Evolutionary conservation across 2,329 filamentous ascomycete genomes (phyloP).

Genomic region (Pseudonectria buxi): DNA sequence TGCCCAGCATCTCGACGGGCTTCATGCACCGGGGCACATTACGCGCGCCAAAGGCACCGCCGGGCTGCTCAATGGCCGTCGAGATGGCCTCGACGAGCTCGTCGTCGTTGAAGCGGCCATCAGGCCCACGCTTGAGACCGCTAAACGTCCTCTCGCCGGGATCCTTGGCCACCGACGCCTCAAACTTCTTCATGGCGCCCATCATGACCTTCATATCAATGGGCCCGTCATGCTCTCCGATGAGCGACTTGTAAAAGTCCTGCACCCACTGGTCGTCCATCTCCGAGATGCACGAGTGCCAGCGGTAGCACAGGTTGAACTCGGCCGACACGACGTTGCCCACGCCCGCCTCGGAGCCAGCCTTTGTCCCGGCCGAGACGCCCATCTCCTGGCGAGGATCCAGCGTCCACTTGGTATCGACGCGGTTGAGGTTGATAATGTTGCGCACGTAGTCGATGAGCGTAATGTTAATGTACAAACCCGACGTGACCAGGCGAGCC

Average conservation of each 20-base stretch:
- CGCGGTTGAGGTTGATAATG: conserved; percentile 54
- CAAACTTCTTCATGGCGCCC: conserved; percentile 55
- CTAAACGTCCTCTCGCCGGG: conserved; percentile 64
- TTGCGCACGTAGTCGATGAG: conserved; percentile 73
- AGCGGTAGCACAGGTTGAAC: conserved; percentile 83
- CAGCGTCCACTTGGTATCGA: conserved; percentile 71
- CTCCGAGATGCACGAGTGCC: conserved; percentile 71
- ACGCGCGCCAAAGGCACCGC: conserved; percentile 64
- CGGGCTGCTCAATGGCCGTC: conserved; percentile 68
- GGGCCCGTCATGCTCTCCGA: conserved; percentile 47
- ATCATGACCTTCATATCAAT: conserved; percentile 57
- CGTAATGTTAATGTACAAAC: conserved; percentile 73
- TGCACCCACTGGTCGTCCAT: conserved; percentile 78
- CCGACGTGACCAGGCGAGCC: conserved; percentile 65
- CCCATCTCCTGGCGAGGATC: conserved; percentile 68
- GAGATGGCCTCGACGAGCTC: conserved; percentile 66
- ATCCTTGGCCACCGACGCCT: conserved; percentile 54
- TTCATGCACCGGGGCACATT: conserved; percentile 69
- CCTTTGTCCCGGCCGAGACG: conserved; percentile 43
- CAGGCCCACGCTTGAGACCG: conserved; percentile 53
- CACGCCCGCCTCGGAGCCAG: conserved; percentile 60
- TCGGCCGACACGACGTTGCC: conserved; percentile 82
- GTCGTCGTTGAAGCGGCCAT: conserved; percentile 69
- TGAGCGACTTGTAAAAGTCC: conserved; percentile 56
- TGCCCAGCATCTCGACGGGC: conserved; percentile 73